Evolutionary conservation across 2,329 filamentous ascomycete species (phyloP), one percentile per base, ranked within the genome.

Genomic region (Colletotrichum australisinense): DNA sequence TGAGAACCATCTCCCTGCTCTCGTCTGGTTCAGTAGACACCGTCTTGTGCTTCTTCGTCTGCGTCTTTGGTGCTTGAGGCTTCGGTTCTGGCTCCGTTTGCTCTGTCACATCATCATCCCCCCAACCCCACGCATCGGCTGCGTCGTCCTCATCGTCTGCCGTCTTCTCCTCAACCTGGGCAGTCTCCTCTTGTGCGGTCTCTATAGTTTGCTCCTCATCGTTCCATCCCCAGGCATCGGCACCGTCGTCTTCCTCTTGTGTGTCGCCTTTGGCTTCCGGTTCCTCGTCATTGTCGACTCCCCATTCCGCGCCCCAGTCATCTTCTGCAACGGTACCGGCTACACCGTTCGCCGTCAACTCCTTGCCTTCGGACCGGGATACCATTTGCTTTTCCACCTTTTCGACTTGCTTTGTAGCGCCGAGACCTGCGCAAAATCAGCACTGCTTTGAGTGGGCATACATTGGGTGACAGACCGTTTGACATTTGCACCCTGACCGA

Each of bases 151-250:
- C 85, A 1, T 85, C 84, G 0, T 81, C 80, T 2, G 16, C 65
- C 77, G 30, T 12, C 30, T 42, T 74, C n/a, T 75, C 75, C 7
- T 64, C 2, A 64, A 72, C 52, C 9, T 76, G 60, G 38, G 76
- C 74, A 69, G 22, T 63, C 69, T 78, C 75, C 19, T 80, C 75
- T 4, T 79, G 71, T 46, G 81, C 80, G 28, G 77, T 70, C 77
- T 83, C 75, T 64, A 81, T 76, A 75, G 80, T 76, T 53, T 82
- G 78, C 63, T 93, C 93, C 49, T 95, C 87, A 19, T 91, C 95
- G 26, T 91, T 93, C 94, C 95, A 97, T 3, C 93, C 95, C 93
- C 95, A 97, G 30, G 94, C 94, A 76, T 95, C 93, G 12, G 85
- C 85, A 1, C 83, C 85, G 9, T 87, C 86, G 26, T 87, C 84